Base-by-base conservation (phyloP, 352 stramenopile species). In the Phytophthora rubi region DNA sequence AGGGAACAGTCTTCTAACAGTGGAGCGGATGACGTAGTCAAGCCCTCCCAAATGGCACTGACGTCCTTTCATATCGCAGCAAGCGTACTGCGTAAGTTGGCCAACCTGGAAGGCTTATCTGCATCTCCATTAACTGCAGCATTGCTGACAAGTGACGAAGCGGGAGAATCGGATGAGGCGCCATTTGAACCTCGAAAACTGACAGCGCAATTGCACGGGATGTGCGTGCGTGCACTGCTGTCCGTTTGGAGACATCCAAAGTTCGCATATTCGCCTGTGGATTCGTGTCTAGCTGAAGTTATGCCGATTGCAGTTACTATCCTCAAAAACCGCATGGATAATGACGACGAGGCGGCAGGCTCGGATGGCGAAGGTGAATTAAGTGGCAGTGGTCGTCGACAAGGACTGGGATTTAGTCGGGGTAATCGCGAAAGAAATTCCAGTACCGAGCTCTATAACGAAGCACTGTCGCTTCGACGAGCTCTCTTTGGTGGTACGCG, bases 301-400 rank as follows among this genome's bases (percentile, higher is more conserved):
- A 76, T 96, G 47, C 83, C 85, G 28, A 78, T 92, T 44, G 80
- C 85, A 1, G 81, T 93, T 12, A 93, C 84, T 0, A 74, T 97
- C 47, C 59, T 97, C 44, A 93, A 92, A 47, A 91, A 92, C 59
- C 86, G 88, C 7, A 73, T 94, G 44, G 82, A 92, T 58, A 76
- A 66, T 23, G 70, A 74, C 3, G 75, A 86, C 61, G 59, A 74
- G 33, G 39, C 48, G 30, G 37, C 54, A 21, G 58, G 59, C 23
- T 70, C 57, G 1, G 75, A 80, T 49, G 69, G 56, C 15, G 80
- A 77, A 39, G 71, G 71, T 45, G 75, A 80, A 18, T 69, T 82
- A 42, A 59, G 61, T 53, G 28, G 61, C 16, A 62, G 59, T 5
- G 61, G 60, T n/a, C 79, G 68, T 47, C 58, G 67, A 47, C 80